Evolutionary conservation across 371 early-diverging fungal genomes (phyloP).

Genomic region (Thermomucor indicae-seudaticae): DNA sequence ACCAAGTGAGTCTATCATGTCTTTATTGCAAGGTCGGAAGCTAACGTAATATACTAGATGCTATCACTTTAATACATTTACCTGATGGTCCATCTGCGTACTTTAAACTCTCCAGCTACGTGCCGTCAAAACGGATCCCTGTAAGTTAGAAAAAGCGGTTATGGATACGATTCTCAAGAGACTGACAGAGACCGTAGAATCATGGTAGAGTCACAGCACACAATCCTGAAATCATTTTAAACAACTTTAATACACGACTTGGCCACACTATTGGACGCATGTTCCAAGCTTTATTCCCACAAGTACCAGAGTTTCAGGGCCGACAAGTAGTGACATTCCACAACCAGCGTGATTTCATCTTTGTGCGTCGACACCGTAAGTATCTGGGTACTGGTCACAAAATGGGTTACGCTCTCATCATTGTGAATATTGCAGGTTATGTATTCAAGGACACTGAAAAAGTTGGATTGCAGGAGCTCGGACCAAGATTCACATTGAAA

Average conservation of each 20-base stretch:
- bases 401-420: background rate
- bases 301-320: slow-evolving; percentile 93
- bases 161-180: background rate
- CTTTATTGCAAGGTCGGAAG: background rate
- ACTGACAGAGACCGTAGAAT: slow-evolving; percentile 37
- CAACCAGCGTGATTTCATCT: slow-evolving; percentile 99
- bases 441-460: slow-evolving; percentile 88
- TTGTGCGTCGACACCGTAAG: slow-evolving; percentile 93
- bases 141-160: slow-evolving; percentile 26
- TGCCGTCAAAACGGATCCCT: slow-evolving; percentile 73
- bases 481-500: slow-evolving; percentile 96
- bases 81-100: slow-evolving; percentile 97
- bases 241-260: slow-evolving; percentile 96
- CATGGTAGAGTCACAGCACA: slow-evolving; percentile 85
- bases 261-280: slow-evolving; percentile 97
- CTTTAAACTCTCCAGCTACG: slow-evolving; percentile 86
- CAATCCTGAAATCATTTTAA: slow-evolving; percentile 95
- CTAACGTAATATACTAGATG: slow-evolving; percentile 47
- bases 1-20: slow-evolving; percentile 70
- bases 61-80: slow-evolving; percentile 90
- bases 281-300: slow-evolving; percentile 96
- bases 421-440: slow-evolving; percentile 41
- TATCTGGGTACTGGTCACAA: background rate
- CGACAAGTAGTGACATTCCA: slow-evolving; percentile 97
- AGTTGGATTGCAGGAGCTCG: slow-evolving; percentile 93